These are phyloP conservation scores for Colletotrichum sp. DNA, from an alignment of 2,329 filamentous ascomycete genomes.

Conservation along the genomic window DNA sequence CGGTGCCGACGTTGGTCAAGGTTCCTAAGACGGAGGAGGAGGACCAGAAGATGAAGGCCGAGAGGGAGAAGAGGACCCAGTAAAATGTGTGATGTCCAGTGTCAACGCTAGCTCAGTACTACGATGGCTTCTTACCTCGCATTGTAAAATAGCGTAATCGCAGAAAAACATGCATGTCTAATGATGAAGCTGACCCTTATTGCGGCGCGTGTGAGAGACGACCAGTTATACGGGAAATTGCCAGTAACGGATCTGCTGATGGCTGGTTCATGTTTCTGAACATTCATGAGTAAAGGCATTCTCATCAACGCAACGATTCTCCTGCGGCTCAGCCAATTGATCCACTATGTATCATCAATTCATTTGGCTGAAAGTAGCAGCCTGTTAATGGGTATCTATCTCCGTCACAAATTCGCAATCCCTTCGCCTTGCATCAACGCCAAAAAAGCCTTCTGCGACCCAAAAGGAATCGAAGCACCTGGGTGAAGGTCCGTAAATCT, in stretches of 20 bases:
- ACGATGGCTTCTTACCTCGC: neutral
- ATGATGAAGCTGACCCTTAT: neutral
- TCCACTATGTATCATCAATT: neutral
- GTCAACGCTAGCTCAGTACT: too few species aligned
- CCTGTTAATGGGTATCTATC: neutral
- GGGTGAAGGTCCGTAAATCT: neutral
- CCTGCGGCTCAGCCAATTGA: neutral
- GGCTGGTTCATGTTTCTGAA: neutral
- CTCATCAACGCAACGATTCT: neutral
- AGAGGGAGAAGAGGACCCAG: constrained; percentile 26
- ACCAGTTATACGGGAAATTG: neutral
- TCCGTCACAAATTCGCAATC: rapidly evolving
- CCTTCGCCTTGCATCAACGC: neutral
- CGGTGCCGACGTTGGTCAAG: constrained; percentile 36
- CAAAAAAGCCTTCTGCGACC: neutral
- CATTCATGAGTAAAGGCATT: rapidly evolving
- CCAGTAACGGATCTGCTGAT: rapidly evolving
- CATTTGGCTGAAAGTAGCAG: neutral
- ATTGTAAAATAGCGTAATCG: neutral
- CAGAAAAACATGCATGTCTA: neutral
- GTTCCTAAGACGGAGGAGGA: constrained; percentile 40
- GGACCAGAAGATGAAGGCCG: constrained; percentile 34
- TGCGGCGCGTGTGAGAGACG: too few species aligned
- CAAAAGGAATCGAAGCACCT: neutral
- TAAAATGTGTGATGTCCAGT: neutral